Evolutionary conservation across 1,139 yeast species (phyloP).

Genomic region (Blastobotrys malaysiensis): DNA sequence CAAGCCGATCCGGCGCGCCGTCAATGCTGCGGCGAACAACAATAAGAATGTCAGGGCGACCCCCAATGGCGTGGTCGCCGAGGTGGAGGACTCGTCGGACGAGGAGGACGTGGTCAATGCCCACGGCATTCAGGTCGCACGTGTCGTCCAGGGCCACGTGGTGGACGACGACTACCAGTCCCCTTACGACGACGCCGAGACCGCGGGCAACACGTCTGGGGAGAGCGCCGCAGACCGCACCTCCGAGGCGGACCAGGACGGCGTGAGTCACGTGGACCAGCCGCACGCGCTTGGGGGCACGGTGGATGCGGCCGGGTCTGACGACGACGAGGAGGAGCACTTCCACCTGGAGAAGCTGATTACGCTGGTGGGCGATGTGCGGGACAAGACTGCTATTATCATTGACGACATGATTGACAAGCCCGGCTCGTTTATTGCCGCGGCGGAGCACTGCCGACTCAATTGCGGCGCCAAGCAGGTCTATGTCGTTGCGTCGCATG

Average conservation of each 20-base stretch:
- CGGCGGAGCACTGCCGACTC: constrained; percentile 92
- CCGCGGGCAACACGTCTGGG: constrained; percentile 19
- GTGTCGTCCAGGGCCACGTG: constrained; percentile 95
- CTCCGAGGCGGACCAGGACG: not conserved
- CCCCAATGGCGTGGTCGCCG: not conserved
- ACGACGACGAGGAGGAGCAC: constrained; percentile 71
- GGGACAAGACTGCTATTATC: constrained; percentile 83
- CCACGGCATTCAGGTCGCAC: constrained; percentile 88
- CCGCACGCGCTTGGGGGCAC: constrained; percentile 69
- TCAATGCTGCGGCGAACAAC: not conserved
- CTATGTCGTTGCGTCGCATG: constrained; percentile 92
- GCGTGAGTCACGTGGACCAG: constrained; percentile 14
- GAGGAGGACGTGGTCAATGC: constrained; percentile 64
- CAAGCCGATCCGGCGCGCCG: constrained; percentile 37
- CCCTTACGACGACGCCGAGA: constrained; percentile 25
- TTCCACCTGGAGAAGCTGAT: constrained; percentile 77
- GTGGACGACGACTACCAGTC: constrained; percentile 74
- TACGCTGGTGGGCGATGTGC: constrained; percentile 94
- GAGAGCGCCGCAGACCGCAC: constrained; percentile 22
- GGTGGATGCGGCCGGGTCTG: constrained; percentile 76
- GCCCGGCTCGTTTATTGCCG: constrained; percentile 89
- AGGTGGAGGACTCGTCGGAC: constrained; percentile 1
- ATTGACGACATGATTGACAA: constrained; percentile 96
- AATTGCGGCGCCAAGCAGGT: constrained; percentile 95
- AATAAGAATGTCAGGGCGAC: not conserved